Conservation (phyloP, 805 yeast species). For the Blastobotrys chiropterorum region DNA sequence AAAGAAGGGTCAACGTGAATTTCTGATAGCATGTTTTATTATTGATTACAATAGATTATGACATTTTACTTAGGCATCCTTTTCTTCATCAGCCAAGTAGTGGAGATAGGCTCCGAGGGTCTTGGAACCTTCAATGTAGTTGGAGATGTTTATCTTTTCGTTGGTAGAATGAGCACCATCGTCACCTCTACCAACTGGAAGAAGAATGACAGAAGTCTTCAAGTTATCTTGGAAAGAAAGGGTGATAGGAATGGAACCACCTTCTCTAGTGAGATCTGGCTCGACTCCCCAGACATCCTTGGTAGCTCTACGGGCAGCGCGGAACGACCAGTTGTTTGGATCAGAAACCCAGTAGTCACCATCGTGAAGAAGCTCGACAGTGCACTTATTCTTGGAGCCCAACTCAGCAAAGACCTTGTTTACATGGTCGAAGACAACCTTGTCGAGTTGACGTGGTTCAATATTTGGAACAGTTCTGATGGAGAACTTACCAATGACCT, state of each 20-base stretch:
- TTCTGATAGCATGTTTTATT: no score
- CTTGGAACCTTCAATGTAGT: constrained; percentile 90
- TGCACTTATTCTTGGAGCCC: constrained; percentile 68
- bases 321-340: constrained; percentile 86
- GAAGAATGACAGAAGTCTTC: constrained; percentile 75
- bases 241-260: constrained; percentile 98
- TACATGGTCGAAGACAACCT: constrained; percentile 68
- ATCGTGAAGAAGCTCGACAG: constrained; percentile 78
- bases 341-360: constrained; percentile 96
- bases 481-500: constrained; percentile 89
- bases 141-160: constrained; percentile 83
- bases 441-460: constrained; percentile 68
- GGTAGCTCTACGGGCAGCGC: constrained; percentile 93
- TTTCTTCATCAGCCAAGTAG: constrained; percentile 52
- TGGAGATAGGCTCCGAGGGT: constrained; percentile 91
- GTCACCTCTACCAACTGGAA: constrained; percentile 98
- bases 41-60: no score
- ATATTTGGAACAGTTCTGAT: constrained; percentile 97
- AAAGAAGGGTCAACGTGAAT: no score
- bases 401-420: constrained; percentile 58
- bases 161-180: constrained; percentile 99
- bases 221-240: constrained; percentile 84
- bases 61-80: constrained; percentile 23
- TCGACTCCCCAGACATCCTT: constrained; percentile 90
- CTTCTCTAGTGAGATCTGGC: constrained; percentile 97